These are phyloP conservation scores for Chaetothyriales sp. DNA, from an alignment of 2,329 filamentous ascomycete genomes.

Conservation along the genomic window DNA sequence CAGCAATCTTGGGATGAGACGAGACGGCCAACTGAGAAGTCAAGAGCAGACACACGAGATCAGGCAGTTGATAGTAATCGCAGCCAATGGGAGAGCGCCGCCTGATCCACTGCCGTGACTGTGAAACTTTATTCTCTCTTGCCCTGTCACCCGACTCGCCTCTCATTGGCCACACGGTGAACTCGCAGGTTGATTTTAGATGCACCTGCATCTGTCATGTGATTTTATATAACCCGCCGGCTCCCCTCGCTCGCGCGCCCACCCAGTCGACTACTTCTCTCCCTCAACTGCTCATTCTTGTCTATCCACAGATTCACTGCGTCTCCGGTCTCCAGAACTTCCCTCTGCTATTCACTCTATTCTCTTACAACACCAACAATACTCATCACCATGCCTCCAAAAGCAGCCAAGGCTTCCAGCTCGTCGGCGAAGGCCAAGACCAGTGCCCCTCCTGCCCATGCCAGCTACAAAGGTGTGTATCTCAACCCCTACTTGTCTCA, in stretches of 20 bases:
- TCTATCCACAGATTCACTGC: conserved; percentile 3
- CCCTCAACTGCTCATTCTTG: not conserved
- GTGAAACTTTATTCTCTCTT: not conserved
- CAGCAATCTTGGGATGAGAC: conserved; percentile 7
- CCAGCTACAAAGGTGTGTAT: conserved; percentile 53
- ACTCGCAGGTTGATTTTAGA: not conserved
- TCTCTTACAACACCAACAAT: conserved; percentile 9
- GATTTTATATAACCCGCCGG: conserved; percentile 21
- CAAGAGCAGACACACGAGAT: conserved; percentile 8
- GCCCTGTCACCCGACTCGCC: not conserved
- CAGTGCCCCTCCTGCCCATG: conserved; percentile 41
- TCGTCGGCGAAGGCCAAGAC: conserved; percentile 39
- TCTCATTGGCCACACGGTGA: not conserved
- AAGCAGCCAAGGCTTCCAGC: conserved; percentile 38
- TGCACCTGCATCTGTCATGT: conserved; percentile 5
- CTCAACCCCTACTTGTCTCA: conserved; percentile 35
- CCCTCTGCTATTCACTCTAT: conserved; percentile 9
- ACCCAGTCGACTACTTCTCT: conserved; percentile 20
- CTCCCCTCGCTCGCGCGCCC: conserved; percentile 21
- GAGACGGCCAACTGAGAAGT: conserved; percentile 5
- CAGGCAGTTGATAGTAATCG: not conserved
- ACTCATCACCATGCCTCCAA: conserved; percentile 46
- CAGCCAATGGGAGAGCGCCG: conserved; percentile 3
- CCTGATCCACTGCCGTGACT: not conserved
- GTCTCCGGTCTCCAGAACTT: not conserved